Evolutionary conservation across 495 filamentous ascomycete species (phyloP), one percentile per base, ranked within the genome.

Genomic region (Podospora conica): DNA sequence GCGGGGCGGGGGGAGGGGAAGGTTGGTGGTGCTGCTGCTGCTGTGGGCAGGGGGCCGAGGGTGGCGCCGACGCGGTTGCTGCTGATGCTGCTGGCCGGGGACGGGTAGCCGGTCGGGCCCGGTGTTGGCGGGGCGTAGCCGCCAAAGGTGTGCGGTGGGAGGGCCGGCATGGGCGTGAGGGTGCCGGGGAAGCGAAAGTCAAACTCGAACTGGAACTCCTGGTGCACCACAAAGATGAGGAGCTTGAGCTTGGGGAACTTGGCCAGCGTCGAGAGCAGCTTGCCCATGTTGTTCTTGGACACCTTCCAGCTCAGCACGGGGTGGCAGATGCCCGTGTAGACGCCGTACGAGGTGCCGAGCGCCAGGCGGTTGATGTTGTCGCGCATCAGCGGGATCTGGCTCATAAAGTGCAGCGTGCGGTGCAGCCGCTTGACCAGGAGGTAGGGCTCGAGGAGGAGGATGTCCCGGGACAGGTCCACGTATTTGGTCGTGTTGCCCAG

Each of bases 371-470:
- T 78, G 31, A 76, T 76, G 69, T 73, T 77, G 27, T 80, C 78
- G 21, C 79, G 72, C 56, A 82, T 70, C 15, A 79, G 73, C 24
- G 78, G 74, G 23, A 82, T 79, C 71, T 81, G 80, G 69, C 78
- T 79, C 68, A 82, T 74, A 21, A 81, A 80, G 63, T 79, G 78
- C 58, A 82, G 72, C 23, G 78, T 76, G 61, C 80, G 78, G 66
- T 81, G 75, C 23, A 82, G 74, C 58, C 78, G 73, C 72, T 81
- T 80, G 68, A 82, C 77, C 55, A 81, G 78, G 10, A 82, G 71
- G 65, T 82, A 81, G 3, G 80, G 80, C 68, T 82, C 80, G 31
- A 82, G 78, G n/a, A 82, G 74, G 55, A 82, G 68, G 31, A 82
- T 79, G 62, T 82, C 80, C 60, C 79, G 78, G 25, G 76, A 74